These are phyloP conservation scores for Corchorus olitorius DNA, from an alignment of 345 rosid genomes.

Conservation along the genomic window DNA sequence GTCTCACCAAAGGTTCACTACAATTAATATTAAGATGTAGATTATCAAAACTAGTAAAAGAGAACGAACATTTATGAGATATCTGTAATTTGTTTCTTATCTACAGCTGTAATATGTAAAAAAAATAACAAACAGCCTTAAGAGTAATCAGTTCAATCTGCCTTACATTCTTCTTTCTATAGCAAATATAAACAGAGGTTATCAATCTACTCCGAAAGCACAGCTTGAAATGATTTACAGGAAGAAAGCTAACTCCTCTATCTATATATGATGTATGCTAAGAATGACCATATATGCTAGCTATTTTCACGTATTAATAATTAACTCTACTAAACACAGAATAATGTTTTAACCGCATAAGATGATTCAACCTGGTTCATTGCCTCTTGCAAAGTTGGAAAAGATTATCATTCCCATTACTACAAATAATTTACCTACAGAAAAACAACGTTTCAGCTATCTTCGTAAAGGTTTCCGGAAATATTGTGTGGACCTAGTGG, in stretches of 20 bases:
- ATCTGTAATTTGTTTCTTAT: neutral
- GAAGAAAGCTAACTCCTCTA: neutral
- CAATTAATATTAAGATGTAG: neutral
- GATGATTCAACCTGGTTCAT: neutral
- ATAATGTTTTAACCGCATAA: neutral
- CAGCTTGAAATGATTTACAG: neutral
- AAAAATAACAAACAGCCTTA: neutral
- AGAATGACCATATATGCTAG: constrained; percentile 8
- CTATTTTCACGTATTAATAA: neutral
- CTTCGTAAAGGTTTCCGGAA: constrained; percentile 16
- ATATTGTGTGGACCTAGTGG: constrained; percentile 16
- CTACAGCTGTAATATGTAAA: neutral
- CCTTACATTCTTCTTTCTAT: neutral
- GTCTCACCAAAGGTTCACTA: neutral
- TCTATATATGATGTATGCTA: neutral
- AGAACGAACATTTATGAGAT: neutral
- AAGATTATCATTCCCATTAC: neutral
- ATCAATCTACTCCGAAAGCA: neutral
- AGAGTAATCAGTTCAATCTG: constrained; percentile 5
- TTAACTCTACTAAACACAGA: neutral
- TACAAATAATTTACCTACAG: neutral
- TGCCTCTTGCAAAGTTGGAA: neutral
- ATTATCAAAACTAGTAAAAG: neutral
- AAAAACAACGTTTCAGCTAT: neutral
- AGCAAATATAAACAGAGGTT: neutral